These are phyloP conservation scores for Wickerhamomyces alni DNA, from an alignment of 805 yeast species.

Conservation along the genomic window DNA sequence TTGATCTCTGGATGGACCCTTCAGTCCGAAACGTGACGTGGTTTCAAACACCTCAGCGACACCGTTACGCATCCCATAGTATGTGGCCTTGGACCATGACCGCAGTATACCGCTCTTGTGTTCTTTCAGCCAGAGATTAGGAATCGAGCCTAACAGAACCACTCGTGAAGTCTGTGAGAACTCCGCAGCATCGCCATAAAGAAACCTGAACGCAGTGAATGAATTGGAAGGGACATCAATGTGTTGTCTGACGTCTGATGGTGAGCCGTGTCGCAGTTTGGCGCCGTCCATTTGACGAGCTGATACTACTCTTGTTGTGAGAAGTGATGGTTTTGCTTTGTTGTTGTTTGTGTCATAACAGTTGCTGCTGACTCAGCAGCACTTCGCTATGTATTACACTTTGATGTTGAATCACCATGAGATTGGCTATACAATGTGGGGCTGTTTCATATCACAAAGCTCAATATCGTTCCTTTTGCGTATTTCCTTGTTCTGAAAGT, in stretches of 20 bases:
- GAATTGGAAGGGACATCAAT: constrained; percentile 41
- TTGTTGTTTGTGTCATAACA: not conserved
- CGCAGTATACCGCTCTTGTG: constrained; percentile 23
- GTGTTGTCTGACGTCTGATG: too few relatives aligned
- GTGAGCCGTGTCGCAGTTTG: too few relatives aligned
- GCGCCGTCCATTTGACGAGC: too few relatives aligned
- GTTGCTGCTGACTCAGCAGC: too few relatives aligned
- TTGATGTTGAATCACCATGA: too few relatives aligned
- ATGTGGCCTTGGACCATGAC: constrained; percentile 9
- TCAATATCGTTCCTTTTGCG: too few relatives aligned
- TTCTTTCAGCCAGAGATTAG: constrained; percentile 47
- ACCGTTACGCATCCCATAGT: constrained; percentile 2
- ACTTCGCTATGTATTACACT: too few relatives aligned
- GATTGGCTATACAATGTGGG: too few relatives aligned
- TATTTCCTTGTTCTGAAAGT: too few relatives aligned
- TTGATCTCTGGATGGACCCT: constrained; percentile 2
- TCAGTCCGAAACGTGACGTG: constrained; percentile 5
- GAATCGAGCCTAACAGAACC: constrained; percentile 52
- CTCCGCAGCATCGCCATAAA: constrained; percentile 43
- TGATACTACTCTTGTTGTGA: too few relatives aligned
- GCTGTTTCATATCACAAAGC: too few relatives aligned
- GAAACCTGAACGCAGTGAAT: constrained; percentile 55
- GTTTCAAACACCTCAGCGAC: constrained; percentile 3
- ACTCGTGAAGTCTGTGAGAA: constrained; percentile 43
- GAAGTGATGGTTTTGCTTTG: not conserved